Evolutionary conservation across 2,329 filamentous ascomycete species (phyloP).

Genomic region (Talaromyces atroroseus): DNA sequence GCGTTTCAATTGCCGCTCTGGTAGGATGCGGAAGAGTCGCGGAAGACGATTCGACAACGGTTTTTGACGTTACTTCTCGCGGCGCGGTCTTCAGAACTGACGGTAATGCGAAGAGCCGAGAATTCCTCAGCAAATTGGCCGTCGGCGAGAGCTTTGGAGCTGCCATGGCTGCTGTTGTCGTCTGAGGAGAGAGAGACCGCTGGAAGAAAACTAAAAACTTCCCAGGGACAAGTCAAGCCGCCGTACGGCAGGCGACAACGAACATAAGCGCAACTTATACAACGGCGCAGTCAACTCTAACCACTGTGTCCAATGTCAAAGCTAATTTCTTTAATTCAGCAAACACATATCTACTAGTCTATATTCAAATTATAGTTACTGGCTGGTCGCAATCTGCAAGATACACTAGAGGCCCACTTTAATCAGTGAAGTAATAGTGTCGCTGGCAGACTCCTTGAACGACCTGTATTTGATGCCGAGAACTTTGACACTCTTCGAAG

Average conservation of each 20-base stretch:
- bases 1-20: conserved; percentile 74
- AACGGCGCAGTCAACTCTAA: no score
- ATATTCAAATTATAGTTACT: not conserved
- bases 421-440: conserved; percentile 33
- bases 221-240: not conserved
- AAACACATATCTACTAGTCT: not conserved
- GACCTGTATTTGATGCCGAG: conserved; percentile 37
- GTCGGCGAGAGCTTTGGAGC: conserved; percentile 51
- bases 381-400: no score
- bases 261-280: not conserved
- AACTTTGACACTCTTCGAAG: conserved; percentile 35
- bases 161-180: conserved; percentile 29
- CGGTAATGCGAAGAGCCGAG: conserved; percentile 84
- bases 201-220: conserved; percentile 30
- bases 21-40: conserved; percentile 76
- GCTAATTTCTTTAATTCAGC: no score
- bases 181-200: not conserved
- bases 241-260: not conserved
- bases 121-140: conserved; percentile 70
- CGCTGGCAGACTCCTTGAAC: conserved; percentile 34
- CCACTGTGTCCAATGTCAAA: no score
- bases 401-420: conserved; percentile 25
- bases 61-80: conserved; percentile 44
- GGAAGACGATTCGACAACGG: conserved; percentile 55
- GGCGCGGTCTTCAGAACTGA: conserved; percentile 62